Percentiles rank a stretch among this genome's conserved stretches.
Evolutionary conservation across 768 basidiomycete genomes (phyloP).

Genomic region (Russula sp.): DNA sequence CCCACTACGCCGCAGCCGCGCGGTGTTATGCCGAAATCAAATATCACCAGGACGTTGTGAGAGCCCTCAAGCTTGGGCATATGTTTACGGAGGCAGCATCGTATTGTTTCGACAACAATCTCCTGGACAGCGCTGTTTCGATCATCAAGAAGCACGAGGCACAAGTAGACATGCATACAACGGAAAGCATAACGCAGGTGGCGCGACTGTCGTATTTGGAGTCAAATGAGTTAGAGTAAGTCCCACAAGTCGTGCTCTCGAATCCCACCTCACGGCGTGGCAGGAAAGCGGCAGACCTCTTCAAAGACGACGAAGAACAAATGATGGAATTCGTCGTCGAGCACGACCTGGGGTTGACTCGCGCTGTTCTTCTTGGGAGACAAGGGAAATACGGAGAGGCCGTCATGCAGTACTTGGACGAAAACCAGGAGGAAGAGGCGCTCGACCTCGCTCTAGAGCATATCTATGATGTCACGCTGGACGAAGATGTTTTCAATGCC

Average conservation of each 20-base stretch:
- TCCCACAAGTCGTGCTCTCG: not conserved
- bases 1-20: not conserved
- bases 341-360: conserved; percentile 43
- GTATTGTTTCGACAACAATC: conserved; percentile 15
- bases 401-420: conserved; percentile 42
- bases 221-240: conserved; percentile 7
- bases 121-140: conserved; percentile 1
- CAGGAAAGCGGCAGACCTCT: conserved; percentile 44
- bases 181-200: conserved; percentile 15
- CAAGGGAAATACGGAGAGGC: conserved; percentile 42
- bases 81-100: conserved; percentile 14
- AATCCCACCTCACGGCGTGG: not conserved
- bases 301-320: conserved; percentile 43
- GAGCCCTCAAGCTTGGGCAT: not conserved
- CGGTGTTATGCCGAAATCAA: conserved; percentile 10
- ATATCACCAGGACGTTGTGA: not conserved
- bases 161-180: not conserved
- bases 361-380: conserved; percentile 37
- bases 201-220: conserved; percentile 9
- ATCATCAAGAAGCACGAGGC: conserved; percentile 3
- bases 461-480: not conserved
- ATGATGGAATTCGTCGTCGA: conserved; percentile 51
- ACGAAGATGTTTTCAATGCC: conserved; percentile 25
- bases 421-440: conserved; percentile 42
- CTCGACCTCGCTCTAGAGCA: conserved; percentile 39